These are phyloP conservation scores for Abrus pulchellus DNA, from an alignment of 306 rosid species.

Conservation along the genomic window DNA sequence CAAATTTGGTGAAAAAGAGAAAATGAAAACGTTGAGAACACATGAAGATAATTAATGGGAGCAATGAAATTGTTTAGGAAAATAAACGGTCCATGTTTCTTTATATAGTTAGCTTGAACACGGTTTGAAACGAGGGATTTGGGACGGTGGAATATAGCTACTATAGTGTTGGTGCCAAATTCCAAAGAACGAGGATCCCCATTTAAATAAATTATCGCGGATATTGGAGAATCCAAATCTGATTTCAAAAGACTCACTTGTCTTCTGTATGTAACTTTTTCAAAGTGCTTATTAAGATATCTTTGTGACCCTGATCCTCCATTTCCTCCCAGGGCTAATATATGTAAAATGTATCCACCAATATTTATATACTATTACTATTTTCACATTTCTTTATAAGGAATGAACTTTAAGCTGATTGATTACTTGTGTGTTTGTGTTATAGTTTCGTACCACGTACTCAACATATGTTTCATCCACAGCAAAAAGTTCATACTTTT, in stretches of 20 bases:
- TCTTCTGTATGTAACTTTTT: background rate
- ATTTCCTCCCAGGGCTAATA: background rate
- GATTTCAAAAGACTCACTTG: background rate
- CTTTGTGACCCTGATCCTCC: background rate
- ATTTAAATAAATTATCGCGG: constrained; percentile 47
- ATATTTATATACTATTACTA: background rate
- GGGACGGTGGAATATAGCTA: constrained; percentile 35
- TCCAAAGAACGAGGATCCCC: constrained; percentile 22
- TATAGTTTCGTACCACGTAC: background rate
- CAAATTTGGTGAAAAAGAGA: constrained; percentile 14
- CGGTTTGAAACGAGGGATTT: constrained; percentile 3
- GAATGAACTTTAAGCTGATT: background rate
- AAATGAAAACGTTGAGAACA: background rate
- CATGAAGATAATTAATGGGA: background rate
- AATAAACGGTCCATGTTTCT: background rate
- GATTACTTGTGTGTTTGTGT: background rate
- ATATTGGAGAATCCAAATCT: constrained; percentile 42
- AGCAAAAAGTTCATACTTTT: background rate
- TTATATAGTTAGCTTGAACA: background rate
- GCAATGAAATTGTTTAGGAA: background rate
- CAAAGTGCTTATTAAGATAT: background rate
- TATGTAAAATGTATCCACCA: background rate
- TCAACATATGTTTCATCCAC: background rate
- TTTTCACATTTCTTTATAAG: background rate
- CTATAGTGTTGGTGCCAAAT: constrained; percentile 27